Evolutionary conservation across 2,329 filamentous ascomycete genomes (phyloP), one percentile per base, ranked within the genome.

Genomic region (Aspergillus nomiae): DNA sequence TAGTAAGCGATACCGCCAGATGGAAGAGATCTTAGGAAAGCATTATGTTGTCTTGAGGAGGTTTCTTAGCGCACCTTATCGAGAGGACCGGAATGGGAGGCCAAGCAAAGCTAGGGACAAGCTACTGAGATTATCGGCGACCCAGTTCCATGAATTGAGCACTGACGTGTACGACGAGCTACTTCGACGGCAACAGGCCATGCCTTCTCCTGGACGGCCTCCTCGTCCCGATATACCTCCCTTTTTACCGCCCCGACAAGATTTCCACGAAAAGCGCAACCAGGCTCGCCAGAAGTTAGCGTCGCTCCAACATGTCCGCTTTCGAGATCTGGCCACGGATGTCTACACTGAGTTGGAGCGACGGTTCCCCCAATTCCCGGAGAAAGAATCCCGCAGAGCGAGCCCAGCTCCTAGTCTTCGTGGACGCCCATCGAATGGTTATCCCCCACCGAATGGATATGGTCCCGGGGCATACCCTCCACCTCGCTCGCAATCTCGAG

Each of bases 141-240:
- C 96, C 32, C 95, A 99, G 78, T 98, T 99, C 78, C 92, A 96
- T 78, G 95, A 99, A 81, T 86, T 99, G 66, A 97, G 94, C 79
- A 98, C 94, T 62, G 95, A 99, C 80, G 94, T 99, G 46, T 98
- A 91, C 80, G 95, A 99, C 78, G 95, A 99, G 80, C 84, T 98
- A 68, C 85, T 96, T 69, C 90, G 95, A 63, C 88, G 95, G 67
- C 94, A 98, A 78, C 87, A 91, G 68, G 84, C 84, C 58, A 85
- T 85, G 54, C 81, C 81, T 34, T 77, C 78, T 54, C 78, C 78
- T 6, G 78, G 76, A 11, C 74, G 77, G 12, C 77, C 79, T 19
- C 76, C 78, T 38, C 78, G 77, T 16, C 67, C 81, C 71, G 76
- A 85, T 76, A 73, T 84, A 68, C 92, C 92, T 2, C 81, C 87